Conservation (phyloP, 148 eudicot genomes). For the Silene conica region DNA sequence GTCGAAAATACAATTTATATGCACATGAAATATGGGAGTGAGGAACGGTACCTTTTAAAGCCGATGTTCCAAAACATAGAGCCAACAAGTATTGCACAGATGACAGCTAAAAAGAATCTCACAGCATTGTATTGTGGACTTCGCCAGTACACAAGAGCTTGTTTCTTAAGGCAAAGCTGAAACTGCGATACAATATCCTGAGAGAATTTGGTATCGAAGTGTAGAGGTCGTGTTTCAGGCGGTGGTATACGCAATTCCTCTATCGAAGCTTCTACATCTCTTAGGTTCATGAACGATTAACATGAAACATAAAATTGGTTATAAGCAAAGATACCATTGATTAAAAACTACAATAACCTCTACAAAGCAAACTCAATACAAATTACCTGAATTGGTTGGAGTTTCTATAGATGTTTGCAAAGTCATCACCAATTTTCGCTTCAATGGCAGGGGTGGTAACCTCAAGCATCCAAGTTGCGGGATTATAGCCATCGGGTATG, state of each 20-base stretch:
- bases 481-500: constrained; percentile 68
- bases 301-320: neutral
- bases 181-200: constrained; percentile 58
- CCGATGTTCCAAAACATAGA: constrained; percentile 73
- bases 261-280: constrained; percentile 68
- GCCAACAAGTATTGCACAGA: constrained; percentile 62
- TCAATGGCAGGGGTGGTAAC: constrained; percentile 72
- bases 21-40: neutral
- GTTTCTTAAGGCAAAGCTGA: constrained; percentile 65
- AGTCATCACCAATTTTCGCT: constrained; percentile 59
- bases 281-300: constrained; percentile 12
- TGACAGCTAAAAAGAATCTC: constrained; percentile 58
- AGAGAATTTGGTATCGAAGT: constrained; percentile 51
- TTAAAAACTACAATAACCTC: neutral
- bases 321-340: neutral
- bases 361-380: neutral
- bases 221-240: constrained; percentile 47
- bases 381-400: constrained; percentile 67
- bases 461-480: constrained; percentile 99
- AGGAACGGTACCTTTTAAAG: constrained; percentile 54
- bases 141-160: constrained; percentile 77
- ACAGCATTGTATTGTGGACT: constrained; percentile 80
- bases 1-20: neutral
- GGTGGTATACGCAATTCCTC: constrained; percentile 47
- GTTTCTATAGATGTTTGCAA: constrained; percentile 54